Evolutionary conservation across 2,329 filamentous ascomycete genomes (phyloP).

Genomic region (Paecilomyces variotii): DNA sequence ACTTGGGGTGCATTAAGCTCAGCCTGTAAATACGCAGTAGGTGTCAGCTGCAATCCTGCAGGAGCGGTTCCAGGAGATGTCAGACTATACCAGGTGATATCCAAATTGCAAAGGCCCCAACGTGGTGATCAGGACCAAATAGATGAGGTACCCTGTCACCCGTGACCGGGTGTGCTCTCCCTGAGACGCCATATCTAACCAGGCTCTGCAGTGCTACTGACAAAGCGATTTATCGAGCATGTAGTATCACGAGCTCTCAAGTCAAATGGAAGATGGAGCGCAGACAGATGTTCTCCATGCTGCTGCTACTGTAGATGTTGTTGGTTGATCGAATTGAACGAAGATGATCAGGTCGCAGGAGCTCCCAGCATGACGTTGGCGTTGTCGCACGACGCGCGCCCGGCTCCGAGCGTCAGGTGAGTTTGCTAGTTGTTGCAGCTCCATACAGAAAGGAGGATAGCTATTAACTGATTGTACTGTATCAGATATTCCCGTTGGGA

Average conservation of each 20-base stretch:
- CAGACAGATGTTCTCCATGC: background rate
- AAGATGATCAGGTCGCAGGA: background rate
- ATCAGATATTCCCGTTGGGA: no score
- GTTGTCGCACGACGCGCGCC: background rate
- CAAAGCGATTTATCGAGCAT: background rate
- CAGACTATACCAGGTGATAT: conserved; percentile 66
- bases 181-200: conserved; percentile 12
- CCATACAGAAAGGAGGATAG: no score
- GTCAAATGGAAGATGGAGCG: background rate
- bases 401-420: background rate
- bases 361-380: background rate
- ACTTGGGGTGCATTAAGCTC: conserved; percentile 94
- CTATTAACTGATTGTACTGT: no score
- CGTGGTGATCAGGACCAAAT: conserved; percentile 67
- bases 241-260: background rate
- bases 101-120: conserved; percentile 90
- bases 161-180: conserved; percentile 12
- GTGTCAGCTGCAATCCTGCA: background rate
- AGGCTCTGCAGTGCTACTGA: background rate
- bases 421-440: no score
- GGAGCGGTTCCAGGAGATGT: background rate
- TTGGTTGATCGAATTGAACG: background rate
- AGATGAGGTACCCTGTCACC: conserved; percentile 68
- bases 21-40: conserved; percentile 46
- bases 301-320: background rate